Evolutionary conservation across 352 stramenopile genomes (phyloP), one percentile per base, ranked within the genome.

Genomic region (Phytophthora pluvialis): DNA sequence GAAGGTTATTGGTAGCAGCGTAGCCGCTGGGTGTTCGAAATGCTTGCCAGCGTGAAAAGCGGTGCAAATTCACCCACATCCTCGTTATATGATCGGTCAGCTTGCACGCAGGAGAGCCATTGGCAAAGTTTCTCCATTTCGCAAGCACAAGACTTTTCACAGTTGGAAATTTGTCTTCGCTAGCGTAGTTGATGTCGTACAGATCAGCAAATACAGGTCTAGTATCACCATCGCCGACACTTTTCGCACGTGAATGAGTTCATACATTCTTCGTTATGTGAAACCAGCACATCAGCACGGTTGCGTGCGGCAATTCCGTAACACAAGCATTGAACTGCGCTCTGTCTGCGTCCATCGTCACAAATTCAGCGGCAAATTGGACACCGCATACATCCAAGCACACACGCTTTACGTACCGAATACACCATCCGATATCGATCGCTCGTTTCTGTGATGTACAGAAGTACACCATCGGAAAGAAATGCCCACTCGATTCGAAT

Each of bases 161-260:
- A 10, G 2, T 26, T 12, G 29, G 4, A 64, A 33, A 45, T 3
- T 51, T 26, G 0, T 26, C 2, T 10, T 7, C 15, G 16, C 3
- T 36, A 15, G 46, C 45, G 21, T 57, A 51, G 12, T 64, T 35
- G 12, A 57, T 38, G 15, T 45, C 45, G n/a, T 64, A 64, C 16
- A 50, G 21, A 31, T 47, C 43, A 1, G 3, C 21, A 39, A 62
- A 48, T 7, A 54, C 21, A 32, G 32, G 4, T 5, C 39, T 15
- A 18, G 43, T 42, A 38, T 63, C 55, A 4, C 18, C 9, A 13
- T 26, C 7, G 15, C 4, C 5, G 8, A 63, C 55, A 40, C 18
- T 12, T 11, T 33, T 32, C 6, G 2, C 21, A 32, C n/a, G 12
- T 10, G 26, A n/a, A 29, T 53, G 45, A 10, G 48, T 57, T 45